These are phyloP conservation scores for Colletotrichum liaoningense DNA, from an alignment of 2,329 filamentous ascomycete genomes.

Conservation along the genomic window DNA sequence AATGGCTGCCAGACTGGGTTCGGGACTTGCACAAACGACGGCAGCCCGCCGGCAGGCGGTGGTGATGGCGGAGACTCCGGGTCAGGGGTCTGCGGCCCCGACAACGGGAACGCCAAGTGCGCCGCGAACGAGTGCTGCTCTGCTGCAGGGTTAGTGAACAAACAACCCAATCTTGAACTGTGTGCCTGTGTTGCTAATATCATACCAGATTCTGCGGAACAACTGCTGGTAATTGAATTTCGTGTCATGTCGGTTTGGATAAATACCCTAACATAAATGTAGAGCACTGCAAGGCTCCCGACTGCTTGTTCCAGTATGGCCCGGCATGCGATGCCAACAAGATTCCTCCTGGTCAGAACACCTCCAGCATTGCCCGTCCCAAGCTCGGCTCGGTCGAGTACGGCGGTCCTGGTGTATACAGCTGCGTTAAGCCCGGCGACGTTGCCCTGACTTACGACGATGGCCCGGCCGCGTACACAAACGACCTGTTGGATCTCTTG, in stretches of 20 bases:
- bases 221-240: slow-evolving; percentile 3
- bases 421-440: slow-evolving; percentile 38
- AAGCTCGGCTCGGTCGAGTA: slow-evolving; percentile 60
- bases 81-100: slow-evolving; percentile 57
- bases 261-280: neutral
- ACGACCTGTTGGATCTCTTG: slow-evolving; percentile 52
- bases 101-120: slow-evolving; percentile 39
- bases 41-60: neutral
- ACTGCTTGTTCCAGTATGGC: slow-evolving; percentile 65
- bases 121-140: slow-evolving; percentile 43
- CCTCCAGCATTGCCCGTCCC: slow-evolving; percentile 58
- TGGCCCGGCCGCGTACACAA: slow-evolving; percentile 56
- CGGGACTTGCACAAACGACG: slow-evolving; percentile 37
- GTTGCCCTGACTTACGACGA: slow-evolving; percentile 62
- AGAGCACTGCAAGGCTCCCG: slow-evolving; percentile 61
- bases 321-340: slow-evolving; percentile 64
- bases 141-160: slow-evolving; percentile 38
- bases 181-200: neutral
- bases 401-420: slow-evolving; percentile 51
- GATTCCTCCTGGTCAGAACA: slow-evolving; percentile 60
- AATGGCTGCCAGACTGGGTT: slow-evolving; percentile 50
- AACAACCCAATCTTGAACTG: neutral
- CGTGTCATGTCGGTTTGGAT: neutral
- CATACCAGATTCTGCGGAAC: slow-evolving; percentile 24
- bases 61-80: slow-evolving; percentile 9